phyloP scores from a whole-genome alignment of 352 stramenopile genomes.

The Peronospora farinosa region DNA sequence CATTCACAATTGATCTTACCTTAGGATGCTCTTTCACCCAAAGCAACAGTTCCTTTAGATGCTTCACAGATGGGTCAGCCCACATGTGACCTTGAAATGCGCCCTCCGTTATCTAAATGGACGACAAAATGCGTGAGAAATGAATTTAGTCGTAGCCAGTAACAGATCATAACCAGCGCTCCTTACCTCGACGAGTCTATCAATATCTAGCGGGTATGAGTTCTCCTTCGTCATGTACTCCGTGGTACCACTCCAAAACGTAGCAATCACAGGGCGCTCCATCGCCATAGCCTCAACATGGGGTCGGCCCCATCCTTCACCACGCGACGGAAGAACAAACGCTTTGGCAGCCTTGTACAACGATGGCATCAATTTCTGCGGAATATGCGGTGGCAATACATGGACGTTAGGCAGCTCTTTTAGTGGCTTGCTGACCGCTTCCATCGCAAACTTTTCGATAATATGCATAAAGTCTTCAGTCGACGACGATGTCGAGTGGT shows the following conservation, averaged over 20 bases:
- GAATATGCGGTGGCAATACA: conserved; percentile 55
- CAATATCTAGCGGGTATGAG: conserved; percentile 74
- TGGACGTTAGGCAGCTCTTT: conserved; percentile 50
- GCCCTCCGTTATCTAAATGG: conserved; percentile 60
- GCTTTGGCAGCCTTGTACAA: conserved; percentile 76
- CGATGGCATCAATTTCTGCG: conserved; percentile 44
- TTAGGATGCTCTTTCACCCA: conserved; percentile 54
- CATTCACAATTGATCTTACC: conserved; percentile 14
- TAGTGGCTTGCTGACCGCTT: conserved; percentile 40
- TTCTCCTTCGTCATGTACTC: conserved; percentile 87
- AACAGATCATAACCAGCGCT: not conserved
- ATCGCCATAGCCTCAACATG: conserved; percentile 93
- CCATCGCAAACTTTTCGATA: conserved; percentile 50
- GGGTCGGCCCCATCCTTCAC: conserved; percentile 91
- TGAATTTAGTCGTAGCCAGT: not conserved
- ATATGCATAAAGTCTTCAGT: conserved; percentile 42
- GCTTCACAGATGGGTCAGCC: conserved; percentile 74
- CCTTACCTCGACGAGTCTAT: conserved; percentile 69
- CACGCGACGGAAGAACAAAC: conserved; percentile 87
- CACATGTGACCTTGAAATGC: conserved; percentile 78
- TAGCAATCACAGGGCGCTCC: conserved; percentile 85
- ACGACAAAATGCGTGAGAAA: not conserved
- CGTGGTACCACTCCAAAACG: conserved; percentile 88
- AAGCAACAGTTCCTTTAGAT: conserved; percentile 63
- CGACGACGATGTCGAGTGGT: conserved; percentile 55